These are phyloP conservation scores for Arxiozyma slooffiae DNA, from an alignment of 1,139 yeast genomes.

Conservation along the genomic window DNA sequence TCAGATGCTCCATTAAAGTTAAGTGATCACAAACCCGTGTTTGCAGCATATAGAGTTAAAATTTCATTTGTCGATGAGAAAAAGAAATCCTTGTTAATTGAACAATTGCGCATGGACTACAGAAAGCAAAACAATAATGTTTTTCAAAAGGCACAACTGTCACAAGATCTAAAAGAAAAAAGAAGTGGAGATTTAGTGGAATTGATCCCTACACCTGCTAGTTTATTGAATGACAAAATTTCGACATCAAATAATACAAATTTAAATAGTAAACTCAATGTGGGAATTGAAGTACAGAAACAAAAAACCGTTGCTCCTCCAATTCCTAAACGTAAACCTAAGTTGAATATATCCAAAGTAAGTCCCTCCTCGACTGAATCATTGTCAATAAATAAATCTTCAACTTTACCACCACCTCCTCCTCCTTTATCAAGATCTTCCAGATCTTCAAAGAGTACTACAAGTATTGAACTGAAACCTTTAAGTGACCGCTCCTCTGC, in stretches of 20 bases:
- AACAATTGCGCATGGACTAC: conserved; percentile 22
- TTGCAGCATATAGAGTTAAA: conserved; percentile 57
- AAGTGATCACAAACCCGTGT: conserved; percentile 91
- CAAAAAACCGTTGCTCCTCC: neutral
- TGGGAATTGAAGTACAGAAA: neutral
- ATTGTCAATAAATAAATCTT: neutral
- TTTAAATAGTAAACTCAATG: no score
- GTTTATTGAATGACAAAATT: neutral
- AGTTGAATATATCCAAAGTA: no score
- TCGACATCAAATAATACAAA: neutral
- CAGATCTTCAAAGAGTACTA: neutral
- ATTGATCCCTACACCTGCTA: neutral
- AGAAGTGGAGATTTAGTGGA: neutral
- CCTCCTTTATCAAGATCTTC: conserved; percentile 4
- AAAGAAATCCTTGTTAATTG: conserved; percentile 41
- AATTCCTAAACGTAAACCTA: neutral
- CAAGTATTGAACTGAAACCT: neutral
- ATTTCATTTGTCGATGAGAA: conserved; percentile 57
- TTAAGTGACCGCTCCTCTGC: neutral
- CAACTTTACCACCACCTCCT: conserved; percentile 2
- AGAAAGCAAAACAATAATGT: neutral
- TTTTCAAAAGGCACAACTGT: neutral
- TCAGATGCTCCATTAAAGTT: conserved; percentile 48
- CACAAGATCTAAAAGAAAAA: neutral
- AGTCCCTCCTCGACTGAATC: neutral